Base-by-base conservation (phyloP, 2,329 filamentous ascomycete genomes). In the Gnomoniopsis sp. region DNA sequence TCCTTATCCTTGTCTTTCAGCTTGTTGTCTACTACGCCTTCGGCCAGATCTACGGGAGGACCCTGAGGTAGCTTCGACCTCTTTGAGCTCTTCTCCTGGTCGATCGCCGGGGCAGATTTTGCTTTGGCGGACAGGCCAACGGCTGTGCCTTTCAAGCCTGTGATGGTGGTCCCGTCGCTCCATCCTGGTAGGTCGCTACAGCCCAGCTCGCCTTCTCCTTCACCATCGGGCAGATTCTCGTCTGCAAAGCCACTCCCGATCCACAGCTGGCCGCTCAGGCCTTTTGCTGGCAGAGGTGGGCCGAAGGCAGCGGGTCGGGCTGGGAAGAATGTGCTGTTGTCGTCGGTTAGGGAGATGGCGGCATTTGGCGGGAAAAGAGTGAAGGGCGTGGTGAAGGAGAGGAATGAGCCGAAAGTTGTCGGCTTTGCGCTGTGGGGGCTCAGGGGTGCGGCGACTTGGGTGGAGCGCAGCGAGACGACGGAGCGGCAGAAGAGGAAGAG, bases 291-390 rank as follows among this genome's bases (percentile, higher is more conserved):
- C 43, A 99, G 77, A 43, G 84, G 77, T 4, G 95, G 91, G 0
- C 95, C 95, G 75, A 98, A 99, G 43, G 91, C 93, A 55, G 95
- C 95, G 60, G 95, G 95, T 51, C 95, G 84, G 47, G 95, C 93
- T 57, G 96, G 82, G 76, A 99, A 99, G 66, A 96, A 96, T 14
- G 95, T 99, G 65, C 91, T 96, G 74, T 99, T 99, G 75, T 99
- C 95, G 74, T 98, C 92, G 69, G 93, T 96, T 62, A 99, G 83
- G 72, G 91, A 96, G 71, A 99, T 97, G 68, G 96, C 90, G 50
- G 95, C 95, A 64, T 95, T 96, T 3, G 93, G 93, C 4, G 93
- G 93, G 71, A 99, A 99, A 22, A 99, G 85, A 21, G 91, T 92
- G 64, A 93, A 90, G 1, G 93, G 88, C 6, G 87, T 80, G 60